Evolutionary conservation across 352 stramenopile species (phyloP).

Genomic region (Blastocystis sp.): DNA sequence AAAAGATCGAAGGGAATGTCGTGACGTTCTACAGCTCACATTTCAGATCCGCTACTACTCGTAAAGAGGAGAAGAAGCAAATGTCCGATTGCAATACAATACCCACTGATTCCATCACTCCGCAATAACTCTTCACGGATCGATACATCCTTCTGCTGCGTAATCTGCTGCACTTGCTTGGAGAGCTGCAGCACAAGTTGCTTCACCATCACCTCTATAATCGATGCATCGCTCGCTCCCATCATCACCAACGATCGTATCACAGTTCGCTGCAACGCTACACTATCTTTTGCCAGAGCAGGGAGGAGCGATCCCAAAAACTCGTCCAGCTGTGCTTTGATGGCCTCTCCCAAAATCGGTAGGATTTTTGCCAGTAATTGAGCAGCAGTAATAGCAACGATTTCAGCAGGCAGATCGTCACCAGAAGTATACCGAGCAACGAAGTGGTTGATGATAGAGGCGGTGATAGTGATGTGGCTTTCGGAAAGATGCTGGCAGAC

Average conservation of each 20-base stretch:
- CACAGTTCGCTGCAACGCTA: not conserved
- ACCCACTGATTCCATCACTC: not conserved
- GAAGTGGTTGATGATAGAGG: slow-evolving; percentile 25
- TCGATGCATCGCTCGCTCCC: not conserved
- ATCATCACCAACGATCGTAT: slow-evolving; percentile 6
- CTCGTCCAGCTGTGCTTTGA: slow-evolving; percentile 60
- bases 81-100: slow-evolving; percentile 3
- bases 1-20: slow-evolving; percentile 17
- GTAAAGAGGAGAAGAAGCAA: slow-evolving; percentile 3
- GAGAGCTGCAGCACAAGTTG: slow-evolving; percentile 15
- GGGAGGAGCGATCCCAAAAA: slow-evolving; percentile 37
- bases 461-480: slow-evolving; percentile 11
- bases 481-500: slow-evolving; percentile 45
- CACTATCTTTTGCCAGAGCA: not conserved
- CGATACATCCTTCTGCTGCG: not conserved
- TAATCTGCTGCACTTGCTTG: not conserved
- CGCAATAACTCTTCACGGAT: not conserved
- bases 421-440: not conserved
- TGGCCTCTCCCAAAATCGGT: slow-evolving; percentile 56
- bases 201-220: slow-evolving; percentile 55
- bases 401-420: slow-evolving; percentile 9
- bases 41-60: not conserved
- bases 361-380: slow-evolving; percentile 42
- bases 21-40: not conserved
- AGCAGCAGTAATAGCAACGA: slow-evolving; percentile 8